phyloP scores from a whole-genome alignment of 2,329 filamentous ascomycete species.

The Sodiomyces alkalinus region DNA sequence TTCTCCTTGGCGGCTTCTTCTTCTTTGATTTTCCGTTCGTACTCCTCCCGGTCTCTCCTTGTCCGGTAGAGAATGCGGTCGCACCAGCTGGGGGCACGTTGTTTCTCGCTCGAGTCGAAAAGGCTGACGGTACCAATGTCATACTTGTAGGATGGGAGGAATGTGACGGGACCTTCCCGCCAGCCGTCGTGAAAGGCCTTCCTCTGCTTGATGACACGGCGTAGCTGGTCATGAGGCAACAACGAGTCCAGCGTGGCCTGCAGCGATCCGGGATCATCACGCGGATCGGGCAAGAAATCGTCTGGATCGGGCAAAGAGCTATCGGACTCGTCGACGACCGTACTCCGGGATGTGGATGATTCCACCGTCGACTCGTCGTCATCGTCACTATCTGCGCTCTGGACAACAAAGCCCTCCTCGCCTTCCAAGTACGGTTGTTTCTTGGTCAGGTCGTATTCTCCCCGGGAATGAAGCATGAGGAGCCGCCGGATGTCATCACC shows the following conservation, averaged over 20 bases:
- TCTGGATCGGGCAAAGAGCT: conserved; percentile 43
- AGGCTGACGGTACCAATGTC: conserved; percentile 84
- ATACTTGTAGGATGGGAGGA: conserved; percentile 94
- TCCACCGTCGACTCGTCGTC: conserved; percentile 18
- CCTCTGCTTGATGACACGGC: conserved; percentile 53
- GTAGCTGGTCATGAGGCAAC: conserved; percentile 78
- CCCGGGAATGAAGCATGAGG: conserved; percentile 65
- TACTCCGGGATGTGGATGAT: conserved; percentile 4
- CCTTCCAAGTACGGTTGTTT: conserved; percentile 26
- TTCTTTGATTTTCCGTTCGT: conserved; percentile 48
- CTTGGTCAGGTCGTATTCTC: conserved; percentile 52
- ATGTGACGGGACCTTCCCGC: conserved; percentile 75
- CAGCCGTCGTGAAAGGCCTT: conserved; percentile 85
- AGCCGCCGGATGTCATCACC: conserved; percentile 81
- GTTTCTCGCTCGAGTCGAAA: conserved; percentile 94
- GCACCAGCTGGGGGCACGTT: conserved; percentile 87
- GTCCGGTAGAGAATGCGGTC: conserved; percentile 85
- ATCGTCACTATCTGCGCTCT: conserved; percentile 28
- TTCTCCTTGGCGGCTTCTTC: conserved; percentile 51
- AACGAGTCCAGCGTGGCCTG: conserved; percentile 80
- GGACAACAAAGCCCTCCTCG: conserved; percentile 17
- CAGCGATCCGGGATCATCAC: conserved; percentile 69
- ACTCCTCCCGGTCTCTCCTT: conserved; percentile 49
- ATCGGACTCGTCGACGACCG: conserved; percentile 20
- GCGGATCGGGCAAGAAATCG: conserved; percentile 50